phyloP scores from a whole-genome alignment of 352 stramenopile species.

The Phytophthora brassicae region DNA sequence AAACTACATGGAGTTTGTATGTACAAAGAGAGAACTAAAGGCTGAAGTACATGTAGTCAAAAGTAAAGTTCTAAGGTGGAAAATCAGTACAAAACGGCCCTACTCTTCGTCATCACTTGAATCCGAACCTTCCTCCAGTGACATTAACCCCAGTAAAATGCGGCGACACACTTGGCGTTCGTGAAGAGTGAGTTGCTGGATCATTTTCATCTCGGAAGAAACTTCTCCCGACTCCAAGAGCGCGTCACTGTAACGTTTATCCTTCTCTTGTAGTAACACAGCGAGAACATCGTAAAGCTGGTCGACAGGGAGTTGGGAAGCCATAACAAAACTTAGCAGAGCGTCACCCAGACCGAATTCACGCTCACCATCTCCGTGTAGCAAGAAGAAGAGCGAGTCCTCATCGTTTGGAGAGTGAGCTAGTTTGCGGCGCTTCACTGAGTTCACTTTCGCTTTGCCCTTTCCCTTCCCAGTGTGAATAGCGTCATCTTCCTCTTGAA shows the following conservation, averaged over 20 bases:
- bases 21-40: too few relatives aligned
- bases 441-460: conserved; percentile 30
- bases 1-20: too few relatives aligned
- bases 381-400: conserved; percentile 48
- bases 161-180: conserved; percentile 63
- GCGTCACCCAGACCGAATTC: conserved; percentile 70
- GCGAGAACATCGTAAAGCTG: conserved; percentile 66
- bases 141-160: conserved; percentile 63
- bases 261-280: conserved; percentile 58
- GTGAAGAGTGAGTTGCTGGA: conserved; percentile 38
- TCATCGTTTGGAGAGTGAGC: conserved; percentile 25
- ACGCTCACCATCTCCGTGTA: conserved; percentile 46
- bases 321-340: conserved; percentile 66
- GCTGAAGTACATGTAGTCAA: too few relatives aligned
- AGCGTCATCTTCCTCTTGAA: conserved; percentile 17
- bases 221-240: conserved; percentile 28
- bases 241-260: conserved; percentile 62
- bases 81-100: too few relatives aligned
- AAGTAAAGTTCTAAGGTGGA: too few relatives aligned
- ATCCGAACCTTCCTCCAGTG: conserved; percentile 56
- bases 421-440: conserved; percentile 54
- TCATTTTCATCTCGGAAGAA: conserved; percentile 16
- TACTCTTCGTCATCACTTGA: conserved; percentile 39
- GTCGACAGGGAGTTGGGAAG: conserved; percentile 49
- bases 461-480: conserved; percentile 18